Percentiles rank a stretch among this genome's conserved stretches.
phyloP scores from a whole-genome alignment of 768 basidiomycete genomes.

The Ramaria sp. region DNA sequence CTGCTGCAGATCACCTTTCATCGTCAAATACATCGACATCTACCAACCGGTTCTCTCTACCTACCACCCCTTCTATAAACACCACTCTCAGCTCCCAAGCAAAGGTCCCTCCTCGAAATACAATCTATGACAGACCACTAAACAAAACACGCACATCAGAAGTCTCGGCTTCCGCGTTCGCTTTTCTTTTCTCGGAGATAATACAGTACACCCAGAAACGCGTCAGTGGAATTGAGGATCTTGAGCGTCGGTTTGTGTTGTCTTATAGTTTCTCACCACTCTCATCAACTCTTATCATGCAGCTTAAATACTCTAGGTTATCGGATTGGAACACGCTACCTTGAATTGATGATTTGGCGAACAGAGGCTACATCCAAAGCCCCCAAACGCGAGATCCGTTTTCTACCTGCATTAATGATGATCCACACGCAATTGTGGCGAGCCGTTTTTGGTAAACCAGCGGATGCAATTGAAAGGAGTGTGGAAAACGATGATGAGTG shows the following conservation, averaged over 20 bases:
- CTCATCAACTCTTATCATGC: background rate
- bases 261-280: background rate
- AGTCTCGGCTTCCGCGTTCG: constrained; percentile 73
- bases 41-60: constrained; percentile 64
- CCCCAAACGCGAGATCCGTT: constrained; percentile 87
- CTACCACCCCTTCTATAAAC: constrained; percentile 37
- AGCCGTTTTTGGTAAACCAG: constrained; percentile 85
- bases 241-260: constrained; percentile 71
- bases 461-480: constrained; percentile 92
- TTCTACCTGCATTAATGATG: constrained; percentile 85
- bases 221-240: constrained; percentile 88
- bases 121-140: constrained; percentile 81
- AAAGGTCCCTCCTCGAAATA: constrained; percentile 38
- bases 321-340: constrained; percentile 76
- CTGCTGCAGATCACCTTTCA: constrained; percentile 33
- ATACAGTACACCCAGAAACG: constrained; percentile 95
- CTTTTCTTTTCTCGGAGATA: constrained; percentile 87
- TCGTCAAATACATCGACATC: constrained; percentile 34
- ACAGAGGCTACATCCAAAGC: constrained; percentile 68
- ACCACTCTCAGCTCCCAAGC: constrained; percentile 16
- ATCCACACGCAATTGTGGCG: constrained; percentile 95
- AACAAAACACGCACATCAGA: constrained; percentile 82
- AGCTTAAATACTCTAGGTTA: constrained; percentile 92
- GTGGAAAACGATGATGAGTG: constrained; percentile 97
- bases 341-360: constrained; percentile 80